Evolutionary conservation across 148 eudicot species (phyloP).

Genomic region (Camellia granthamiana): DNA sequence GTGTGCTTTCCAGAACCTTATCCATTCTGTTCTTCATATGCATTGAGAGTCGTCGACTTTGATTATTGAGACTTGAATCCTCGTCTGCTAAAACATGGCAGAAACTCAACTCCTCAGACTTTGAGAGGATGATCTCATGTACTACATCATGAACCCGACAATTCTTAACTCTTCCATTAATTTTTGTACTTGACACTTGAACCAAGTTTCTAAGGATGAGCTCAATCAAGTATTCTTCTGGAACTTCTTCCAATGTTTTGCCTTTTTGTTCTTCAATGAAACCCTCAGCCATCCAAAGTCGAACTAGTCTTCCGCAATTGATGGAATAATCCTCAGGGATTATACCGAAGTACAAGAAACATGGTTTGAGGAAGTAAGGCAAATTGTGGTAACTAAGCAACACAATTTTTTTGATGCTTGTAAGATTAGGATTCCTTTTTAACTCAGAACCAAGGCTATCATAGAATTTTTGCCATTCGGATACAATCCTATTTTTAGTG

Average conservation of each 20-base stretch:
- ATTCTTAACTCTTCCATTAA: not conserved
- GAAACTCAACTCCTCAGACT: not conserved
- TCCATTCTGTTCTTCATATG: not conserved
- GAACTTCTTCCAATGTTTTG: constrained; percentile 1
- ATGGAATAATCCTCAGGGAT: not conserved
- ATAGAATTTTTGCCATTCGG: not conserved
- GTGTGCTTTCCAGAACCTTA: not conserved
- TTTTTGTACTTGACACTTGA: not conserved
- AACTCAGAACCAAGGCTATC: not conserved
- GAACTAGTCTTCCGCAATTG: not conserved
- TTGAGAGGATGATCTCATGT: not conserved
- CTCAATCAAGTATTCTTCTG: constrained; percentile 4
- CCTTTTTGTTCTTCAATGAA: not conserved
- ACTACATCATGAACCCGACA: not conserved
- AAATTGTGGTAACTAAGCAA: not conserved
- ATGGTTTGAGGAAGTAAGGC: not conserved
- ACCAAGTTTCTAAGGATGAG: not conserved
- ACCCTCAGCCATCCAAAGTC: constrained; percentile 8
- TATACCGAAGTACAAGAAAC: constrained; percentile 5
- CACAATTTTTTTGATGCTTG: not conserved
- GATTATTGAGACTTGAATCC: not conserved
- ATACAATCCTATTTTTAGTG: not conserved
- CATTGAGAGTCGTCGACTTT: not conserved
- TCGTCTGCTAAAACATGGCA: not conserved
- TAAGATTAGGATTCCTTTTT: not conserved